Conservation (phyloP, 805 yeast genomes). For the Suhomyces kilbournensis region DNA sequence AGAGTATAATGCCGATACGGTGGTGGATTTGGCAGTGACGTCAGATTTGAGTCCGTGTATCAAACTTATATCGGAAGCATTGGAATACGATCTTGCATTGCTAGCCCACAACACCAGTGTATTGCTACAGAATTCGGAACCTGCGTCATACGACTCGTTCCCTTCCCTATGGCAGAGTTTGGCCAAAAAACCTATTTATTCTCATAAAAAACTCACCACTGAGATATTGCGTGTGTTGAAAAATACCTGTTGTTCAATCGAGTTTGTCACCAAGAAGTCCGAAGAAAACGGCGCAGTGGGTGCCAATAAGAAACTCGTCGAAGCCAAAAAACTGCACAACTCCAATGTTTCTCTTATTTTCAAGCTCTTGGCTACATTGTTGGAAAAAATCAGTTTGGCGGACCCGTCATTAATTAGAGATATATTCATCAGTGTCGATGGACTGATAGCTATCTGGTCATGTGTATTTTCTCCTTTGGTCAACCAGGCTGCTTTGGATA, state of each 20-base stretch:
- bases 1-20: constrained; percentile 39
- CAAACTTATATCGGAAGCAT: constrained; percentile 10
- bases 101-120: constrained; percentile 25
- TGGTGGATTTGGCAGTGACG: constrained; percentile 20
- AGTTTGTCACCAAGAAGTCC: constrained; percentile 23
- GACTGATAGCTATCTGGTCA: constrained; percentile 68
- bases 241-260: constrained; percentile 15
- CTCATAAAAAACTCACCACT: constrained; percentile 10
- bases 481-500: constrained; percentile 67
- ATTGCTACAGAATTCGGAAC: constrained; percentile 16
- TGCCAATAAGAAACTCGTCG: constrained; percentile 16
- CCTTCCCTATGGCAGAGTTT: constrained; percentile 31
- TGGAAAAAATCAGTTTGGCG: constrained; percentile 33
- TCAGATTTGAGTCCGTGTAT: constrained; percentile 6
- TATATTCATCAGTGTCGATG: constrained; percentile 25
- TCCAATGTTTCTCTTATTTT: constrained; percentile 23
- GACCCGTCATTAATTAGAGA: constrained; percentile 23
- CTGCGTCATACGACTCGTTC: constrained; percentile 31
- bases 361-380: constrained; percentile 16
- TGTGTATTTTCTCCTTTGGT: constrained; percentile 65
- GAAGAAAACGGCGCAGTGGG: constrained; percentile 6
- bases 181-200: constrained; percentile 12
- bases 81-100: constrained; percentile 18
- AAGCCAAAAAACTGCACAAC: constrained; percentile 31
- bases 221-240: constrained; percentile 13